phyloP scores from a whole-genome alignment of 2,329 filamentous ascomycete species.

The Ceratocystis colombiana region DNA sequence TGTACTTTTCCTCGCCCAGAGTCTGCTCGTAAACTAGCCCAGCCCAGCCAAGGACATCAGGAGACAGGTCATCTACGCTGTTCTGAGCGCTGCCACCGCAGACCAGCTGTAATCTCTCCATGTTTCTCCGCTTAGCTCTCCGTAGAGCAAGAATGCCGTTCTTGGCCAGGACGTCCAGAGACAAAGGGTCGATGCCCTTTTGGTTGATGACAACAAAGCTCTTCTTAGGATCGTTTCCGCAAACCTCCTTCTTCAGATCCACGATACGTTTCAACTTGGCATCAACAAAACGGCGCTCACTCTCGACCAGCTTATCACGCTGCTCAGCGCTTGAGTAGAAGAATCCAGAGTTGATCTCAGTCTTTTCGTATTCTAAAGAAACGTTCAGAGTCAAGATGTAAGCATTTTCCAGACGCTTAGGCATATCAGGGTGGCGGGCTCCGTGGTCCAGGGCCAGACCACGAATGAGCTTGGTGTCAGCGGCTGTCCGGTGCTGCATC shows the following conservation, averaged over 20 bases:
- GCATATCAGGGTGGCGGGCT: constrained; percentile 95
- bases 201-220: constrained; percentile 98
- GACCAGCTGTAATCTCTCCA: constrained; percentile 93
- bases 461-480: constrained; percentile 90
- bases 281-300: constrained; percentile 89
- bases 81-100: constrained; percentile 89
- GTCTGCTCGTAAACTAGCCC: constrained; percentile 95
- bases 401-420: constrained; percentile 89
- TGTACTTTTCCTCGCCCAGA: constrained; percentile 97
- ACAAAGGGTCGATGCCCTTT: constrained; percentile 96
- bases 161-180: constrained; percentile 91
- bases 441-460: constrained; percentile 91
- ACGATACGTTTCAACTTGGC: constrained; percentile 96
- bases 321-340: constrained; percentile 97
- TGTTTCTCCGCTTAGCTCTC: constrained; percentile 94
- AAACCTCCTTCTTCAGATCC: constrained; percentile 94
- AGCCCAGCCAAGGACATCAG: constrained; percentile 88
- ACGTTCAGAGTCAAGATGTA: constrained; percentile 93
- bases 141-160: constrained; percentile 93
- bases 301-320: constrained; percentile 95
- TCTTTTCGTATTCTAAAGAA: constrained; percentile 96
- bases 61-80: constrained; percentile 84
- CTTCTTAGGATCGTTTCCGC: constrained; percentile 85
- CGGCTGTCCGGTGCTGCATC: constrained; percentile 95
- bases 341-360: constrained; percentile 97